A percentile compares a stretch with the other conserved stretches of the same genome.
Conservation (phyloP, 108 stramenopile species). For the Cylindrotheca closterium region DNA sequence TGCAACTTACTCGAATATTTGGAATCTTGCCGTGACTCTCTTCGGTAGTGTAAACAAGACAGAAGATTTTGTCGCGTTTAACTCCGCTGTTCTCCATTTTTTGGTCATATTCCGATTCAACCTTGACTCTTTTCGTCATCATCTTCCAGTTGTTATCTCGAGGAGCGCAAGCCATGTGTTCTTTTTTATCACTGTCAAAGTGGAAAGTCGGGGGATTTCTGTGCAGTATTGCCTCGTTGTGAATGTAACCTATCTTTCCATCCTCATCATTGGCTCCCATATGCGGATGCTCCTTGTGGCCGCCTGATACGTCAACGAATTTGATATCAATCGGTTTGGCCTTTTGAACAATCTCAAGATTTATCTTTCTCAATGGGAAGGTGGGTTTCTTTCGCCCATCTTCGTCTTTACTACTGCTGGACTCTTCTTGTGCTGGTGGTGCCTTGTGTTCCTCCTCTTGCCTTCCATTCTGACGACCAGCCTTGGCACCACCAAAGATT, state of each 20-base stretch:
- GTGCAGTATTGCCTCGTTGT: slow-evolving; percentile 72
- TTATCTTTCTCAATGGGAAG: slow-evolving; percentile 50
- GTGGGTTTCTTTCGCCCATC: slow-evolving; percentile 50
- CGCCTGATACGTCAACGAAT: slow-evolving; percentile 61
- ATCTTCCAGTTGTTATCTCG: slow-evolving; percentile 65
- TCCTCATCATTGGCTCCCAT: slow-evolving; percentile 73
- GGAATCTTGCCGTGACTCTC: slow-evolving; percentile 64
- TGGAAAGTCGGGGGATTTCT: slow-evolving; percentile 69
- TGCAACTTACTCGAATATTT: slow-evolving; percentile 65
- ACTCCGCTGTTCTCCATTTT: slow-evolving; percentile 45
- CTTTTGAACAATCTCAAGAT: slow-evolving; percentile 62
- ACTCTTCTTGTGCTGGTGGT: background rate
- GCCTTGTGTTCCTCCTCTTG: slow-evolving; percentile 3
- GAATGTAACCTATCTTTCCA: slow-evolving; percentile 77
- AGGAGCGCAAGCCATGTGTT: slow-evolving; percentile 43
- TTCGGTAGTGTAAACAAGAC: slow-evolving; percentile 83
- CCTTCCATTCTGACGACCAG: background rate
- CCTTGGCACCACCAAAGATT: background rate
- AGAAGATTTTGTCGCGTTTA: slow-evolving; percentile 82
- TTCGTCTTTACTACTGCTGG: background rate
- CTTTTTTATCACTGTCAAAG: slow-evolving; percentile 21
- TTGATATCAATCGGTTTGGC: slow-evolving; percentile 62
- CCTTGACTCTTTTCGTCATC: slow-evolving; percentile 70
- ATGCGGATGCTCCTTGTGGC: slow-evolving; percentile 75
- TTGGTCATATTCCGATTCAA: slow-evolving; percentile 70